Conservation (phyloP, 169 alveolate species). For the Cytauxzoon felis region DNA sequence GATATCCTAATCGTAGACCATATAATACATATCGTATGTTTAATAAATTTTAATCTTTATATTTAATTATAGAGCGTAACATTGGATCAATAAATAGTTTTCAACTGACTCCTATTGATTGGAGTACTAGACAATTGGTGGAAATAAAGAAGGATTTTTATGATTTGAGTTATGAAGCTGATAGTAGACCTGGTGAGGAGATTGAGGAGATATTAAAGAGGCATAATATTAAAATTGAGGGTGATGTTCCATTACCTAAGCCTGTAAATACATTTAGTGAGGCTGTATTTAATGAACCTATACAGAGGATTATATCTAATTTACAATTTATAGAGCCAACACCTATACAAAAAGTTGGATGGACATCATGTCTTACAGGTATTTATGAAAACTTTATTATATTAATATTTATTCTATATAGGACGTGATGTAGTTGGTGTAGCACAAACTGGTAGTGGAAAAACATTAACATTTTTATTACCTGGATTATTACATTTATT, state of each 20-base stretch:
- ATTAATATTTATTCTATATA: slow-evolving; percentile 9
- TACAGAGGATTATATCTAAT: slow-evolving; percentile 57
- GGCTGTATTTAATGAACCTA: slow-evolving; percentile 67
- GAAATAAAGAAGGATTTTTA: slow-evolving; percentile 68
- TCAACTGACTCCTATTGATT: slow-evolving; percentile 56
- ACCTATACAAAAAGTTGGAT: slow-evolving; percentile 81
- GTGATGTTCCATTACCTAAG: slow-evolving; percentile 64
- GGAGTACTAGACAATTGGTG: slow-evolving; percentile 63
- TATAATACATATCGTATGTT: too few relatives aligned
- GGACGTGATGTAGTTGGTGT: slow-evolving; percentile 93
- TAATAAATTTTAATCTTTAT: too few relatives aligned
- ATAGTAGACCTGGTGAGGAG: slow-evolving; percentile 66
- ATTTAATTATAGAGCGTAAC: too few relatives aligned
- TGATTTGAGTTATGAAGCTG: slow-evolving; percentile 54
- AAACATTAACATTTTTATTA: slow-evolving; percentile 88
- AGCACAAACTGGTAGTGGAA: slow-evolving; percentile 95
- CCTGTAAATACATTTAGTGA: slow-evolving; percentile 68
- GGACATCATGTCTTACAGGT: slow-evolving; percentile 72
- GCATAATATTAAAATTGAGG: slow-evolving; percentile 61
- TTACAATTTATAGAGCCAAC: slow-evolving; percentile 79
- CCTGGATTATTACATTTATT: slow-evolving; percentile 88
- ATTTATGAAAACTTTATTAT: neutral
- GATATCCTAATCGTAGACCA: too few relatives aligned
- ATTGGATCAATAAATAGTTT: too few relatives aligned
- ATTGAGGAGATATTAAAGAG: slow-evolving; percentile 60